These are phyloP conservation scores for Nannochloropsis oceanica DNA, from an alignment of 108 stramenopile species.

Conservation along the genomic window DNA sequence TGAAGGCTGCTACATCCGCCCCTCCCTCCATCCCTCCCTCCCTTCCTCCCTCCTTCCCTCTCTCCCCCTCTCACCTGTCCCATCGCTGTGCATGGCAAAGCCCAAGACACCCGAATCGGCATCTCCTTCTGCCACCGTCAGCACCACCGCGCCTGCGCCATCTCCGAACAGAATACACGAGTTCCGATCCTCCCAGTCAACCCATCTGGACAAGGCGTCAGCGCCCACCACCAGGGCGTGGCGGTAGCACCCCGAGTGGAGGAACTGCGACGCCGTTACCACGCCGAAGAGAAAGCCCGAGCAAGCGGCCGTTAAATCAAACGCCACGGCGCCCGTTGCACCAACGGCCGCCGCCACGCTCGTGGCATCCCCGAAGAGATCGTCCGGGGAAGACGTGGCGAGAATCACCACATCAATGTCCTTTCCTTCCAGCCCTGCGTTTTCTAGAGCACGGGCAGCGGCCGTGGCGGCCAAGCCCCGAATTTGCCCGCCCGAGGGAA, in stretches of 20 bases:
- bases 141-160: constrained; percentile 87
- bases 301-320: constrained; percentile 91
- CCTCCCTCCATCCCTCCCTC: too few species aligned
- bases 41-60: too few species aligned
- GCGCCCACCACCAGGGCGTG: constrained; percentile 74
- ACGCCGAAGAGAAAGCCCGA: constrained; percentile 80
- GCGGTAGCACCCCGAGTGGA: constrained; percentile 44
- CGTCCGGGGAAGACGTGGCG: constrained; percentile 76
- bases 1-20: too few species aligned
- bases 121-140: constrained; percentile 43
- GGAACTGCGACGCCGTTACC: constrained; percentile 75
- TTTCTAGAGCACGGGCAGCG: constrained; percentile 50
- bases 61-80: constrained; percentile 34
- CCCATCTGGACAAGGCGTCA: constrained; percentile 78
- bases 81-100: constrained; percentile 79
- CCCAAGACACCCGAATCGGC: constrained; percentile 56
- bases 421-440: constrained; percentile 43
- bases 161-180: constrained; percentile 89
- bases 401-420: constrained; percentile 79
- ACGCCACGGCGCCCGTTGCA: constrained; percentile 55
- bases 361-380: constrained; percentile 86
- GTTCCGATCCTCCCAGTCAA: constrained; percentile 92
- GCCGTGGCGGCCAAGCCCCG: constrained; percentile 10
- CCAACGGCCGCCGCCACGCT: constrained; percentile 61
- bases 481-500: constrained; percentile 21